These are phyloP conservation scores for Calendula officinalis DNA, from an alignment of 129 eudicot genomes.

Conservation along the genomic window DNA sequence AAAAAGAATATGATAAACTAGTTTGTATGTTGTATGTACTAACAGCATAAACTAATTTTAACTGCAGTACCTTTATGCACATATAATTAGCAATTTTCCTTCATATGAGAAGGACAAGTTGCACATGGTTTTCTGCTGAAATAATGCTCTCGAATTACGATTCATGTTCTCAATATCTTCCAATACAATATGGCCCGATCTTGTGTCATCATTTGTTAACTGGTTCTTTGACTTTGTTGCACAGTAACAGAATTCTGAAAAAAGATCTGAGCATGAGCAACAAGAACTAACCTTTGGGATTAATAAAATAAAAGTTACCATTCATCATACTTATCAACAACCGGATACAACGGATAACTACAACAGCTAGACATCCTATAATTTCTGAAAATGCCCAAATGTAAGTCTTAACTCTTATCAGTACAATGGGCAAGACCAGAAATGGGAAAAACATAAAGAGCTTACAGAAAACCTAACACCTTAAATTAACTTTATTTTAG, in stretches of 20 bases:
- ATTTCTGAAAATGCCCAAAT: conserved; percentile 29
- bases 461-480: conserved; percentile 34
- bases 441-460: conserved; percentile 16
- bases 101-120: too few species aligned
- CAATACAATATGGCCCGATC: not conserved
- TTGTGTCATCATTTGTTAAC: conserved; percentile 13
- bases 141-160: too few species aligned
- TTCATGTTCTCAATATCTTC: too few species aligned
- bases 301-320: not conserved
- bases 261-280: conserved; percentile 7
- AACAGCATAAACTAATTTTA: not conserved
- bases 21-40: too few species aligned
- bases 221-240: conserved; percentile 7
- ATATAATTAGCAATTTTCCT: not conserved
- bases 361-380: conserved; percentile 28
- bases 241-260: conserved; percentile 14
- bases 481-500: conserved; percentile 25
- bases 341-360: conserved; percentile 27
- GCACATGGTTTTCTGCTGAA: too few species aligned
- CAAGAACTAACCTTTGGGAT: conserved; percentile 2
- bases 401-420: conserved; percentile 12
- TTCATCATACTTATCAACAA: conserved; percentile 26
- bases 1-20: too few species aligned
- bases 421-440: conserved; percentile 31
- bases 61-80: conserved; percentile 8